Base-by-base conservation (phyloP, 176 grass and related monocot genomes). In the Hordeum vulgare region DNA sequence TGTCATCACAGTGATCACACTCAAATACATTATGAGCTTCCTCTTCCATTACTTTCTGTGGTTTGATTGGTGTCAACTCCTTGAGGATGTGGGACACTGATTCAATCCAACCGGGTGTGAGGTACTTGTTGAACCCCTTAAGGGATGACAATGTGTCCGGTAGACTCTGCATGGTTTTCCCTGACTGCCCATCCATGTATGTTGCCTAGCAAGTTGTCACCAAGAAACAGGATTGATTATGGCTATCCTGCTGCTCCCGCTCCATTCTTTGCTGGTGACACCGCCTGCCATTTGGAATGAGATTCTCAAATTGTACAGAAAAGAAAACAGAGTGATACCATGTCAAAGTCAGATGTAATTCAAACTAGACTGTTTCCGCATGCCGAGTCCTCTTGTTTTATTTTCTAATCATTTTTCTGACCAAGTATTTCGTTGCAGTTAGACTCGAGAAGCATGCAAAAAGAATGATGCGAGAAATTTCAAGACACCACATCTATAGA, bases 51-150 rank as follows among this genome's bases (percentile, higher is more conserved):
- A 71, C 51, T 66, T 86, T 88, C 33, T 70, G 70, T 76, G 68
- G 56, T 78, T 90, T 84, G 36, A 81, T 79, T 56, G 88, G 89
- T 90, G 86, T 58, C 57, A 93, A 81, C 70, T 91, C 91, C 81
- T 95, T 86, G 74, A 98, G 93, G 53, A 95, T 95, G 36, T 76
- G 74, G 71, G 88, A 85, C 89, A 98, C 91, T 21, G 96, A 92
- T 83, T 94, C 80, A 33, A 92, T 83, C 93, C 89, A 98, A 83
- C 73, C 54, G 4, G 86, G 79, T 59, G 89, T 94, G 25, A 98
- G 78, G 57, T 90, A 91, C 76, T 86, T 82, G 58, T 95, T 98
- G 45, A 90, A 80, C 15, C 83, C 89, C 76, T 87, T 61, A 80
- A 94, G 91, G 14, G 96, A 95, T 69, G 72, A 31, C 71, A 98